Evolutionary conservation across 306 rosid species (phyloP).

Genomic region (Dalbergia oliveri): DNA sequence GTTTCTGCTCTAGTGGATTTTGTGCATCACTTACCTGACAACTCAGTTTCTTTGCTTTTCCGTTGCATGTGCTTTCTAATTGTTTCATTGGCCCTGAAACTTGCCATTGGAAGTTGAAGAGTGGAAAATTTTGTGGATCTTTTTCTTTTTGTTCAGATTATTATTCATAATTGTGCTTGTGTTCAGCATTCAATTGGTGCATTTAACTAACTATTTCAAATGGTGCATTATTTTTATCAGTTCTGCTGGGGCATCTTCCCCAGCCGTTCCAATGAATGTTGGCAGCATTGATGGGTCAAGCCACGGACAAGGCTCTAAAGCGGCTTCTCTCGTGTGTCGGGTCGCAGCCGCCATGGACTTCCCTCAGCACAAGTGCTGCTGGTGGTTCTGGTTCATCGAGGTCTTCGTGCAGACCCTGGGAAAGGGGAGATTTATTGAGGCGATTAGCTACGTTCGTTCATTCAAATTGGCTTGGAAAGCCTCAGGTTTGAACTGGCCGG

Average conservation of each 20-base stretch:
- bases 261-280: slow-evolving; percentile 82
- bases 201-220: slow-evolving; percentile 23
- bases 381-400: slow-evolving; percentile 88
- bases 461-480: slow-evolving; percentile 85
- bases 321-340: slow-evolving; percentile 95
- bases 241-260: slow-evolving; percentile 99
- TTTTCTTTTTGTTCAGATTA: not conserved
- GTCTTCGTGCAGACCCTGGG: slow-evolving; percentile 96
- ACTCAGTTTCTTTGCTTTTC: not conserved
- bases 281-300: slow-evolving; percentile 93
- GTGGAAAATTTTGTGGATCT: not conserved
- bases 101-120: not conserved
- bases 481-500: slow-evolving; percentile 75
- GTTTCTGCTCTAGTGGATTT: not conserved
- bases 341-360: slow-evolving; percentile 87
- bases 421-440: slow-evolving; percentile 95
- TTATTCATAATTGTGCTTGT: not conserved
- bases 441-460: slow-evolving; percentile 94
- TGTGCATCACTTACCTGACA: not conserved
- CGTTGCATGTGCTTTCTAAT: not conserved
- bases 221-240: slow-evolving; percentile 60
- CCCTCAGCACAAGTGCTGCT: slow-evolving; percentile 87
- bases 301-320: slow-evolving; percentile 91
- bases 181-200: slow-evolving; percentile 3
- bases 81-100: not conserved